A percentile compares a stretch with the other conserved stretches of the same genome.
Evolutionary conservation across 768 basidiomycete species (phyloP).

Genomic region (Boletus sensibilis): DNA sequence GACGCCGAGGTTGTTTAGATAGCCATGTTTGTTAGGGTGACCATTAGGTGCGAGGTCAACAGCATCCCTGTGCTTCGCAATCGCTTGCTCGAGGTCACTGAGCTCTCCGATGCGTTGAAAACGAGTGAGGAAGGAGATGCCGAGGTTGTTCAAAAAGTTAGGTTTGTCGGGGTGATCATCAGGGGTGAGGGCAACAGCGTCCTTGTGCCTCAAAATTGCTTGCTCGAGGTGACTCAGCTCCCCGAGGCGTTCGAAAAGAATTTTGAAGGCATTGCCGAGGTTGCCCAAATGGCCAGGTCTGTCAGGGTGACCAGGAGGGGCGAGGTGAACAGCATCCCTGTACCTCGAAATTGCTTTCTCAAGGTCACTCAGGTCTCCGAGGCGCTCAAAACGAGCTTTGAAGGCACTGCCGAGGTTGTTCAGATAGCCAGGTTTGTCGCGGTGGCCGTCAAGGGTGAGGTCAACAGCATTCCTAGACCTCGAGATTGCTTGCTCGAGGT

Average conservation of each 20-base stretch:
- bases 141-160: neutral
- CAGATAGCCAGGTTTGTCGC: neutral
- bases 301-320: neutral
- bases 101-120: neutral
- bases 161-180: neutral
- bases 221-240: slow-evolving; percentile 3
- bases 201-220: neutral
- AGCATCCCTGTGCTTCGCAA: neutral
- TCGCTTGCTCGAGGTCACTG: slow-evolving; percentile 1
- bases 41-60: neutral
- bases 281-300: neutral
- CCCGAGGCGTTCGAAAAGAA: neutral
- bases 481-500: neutral
- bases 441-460: neutral
- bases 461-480: neutral
- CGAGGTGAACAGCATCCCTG: neutral
- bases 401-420: neutral
- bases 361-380: neutral
- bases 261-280: neutral
- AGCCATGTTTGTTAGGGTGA: neutral
- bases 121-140: neutral
- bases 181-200: neutral
- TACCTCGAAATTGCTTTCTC: neutral
- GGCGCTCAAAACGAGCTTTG: neutral
- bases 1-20: neutral